These are phyloP conservation scores for Teratosphaeria nubilosa DNA, from an alignment of 2,329 filamentous ascomycete species.

Conservation along the genomic window DNA sequence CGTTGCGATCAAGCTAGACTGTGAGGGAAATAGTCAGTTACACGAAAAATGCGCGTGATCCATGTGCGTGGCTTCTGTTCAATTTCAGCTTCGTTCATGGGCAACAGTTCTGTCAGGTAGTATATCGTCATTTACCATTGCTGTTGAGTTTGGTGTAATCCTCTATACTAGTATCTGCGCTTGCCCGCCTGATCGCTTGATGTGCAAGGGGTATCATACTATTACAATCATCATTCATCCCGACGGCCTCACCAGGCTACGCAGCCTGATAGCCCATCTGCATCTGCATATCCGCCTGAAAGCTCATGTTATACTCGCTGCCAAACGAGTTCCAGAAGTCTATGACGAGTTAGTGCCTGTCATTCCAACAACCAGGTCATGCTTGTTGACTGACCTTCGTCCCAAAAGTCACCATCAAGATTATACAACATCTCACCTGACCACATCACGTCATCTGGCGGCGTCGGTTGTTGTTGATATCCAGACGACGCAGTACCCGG, in stretches of 20 bases:
- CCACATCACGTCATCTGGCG: conserved; percentile 14
- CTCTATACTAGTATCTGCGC: background rate
- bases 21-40: no score
- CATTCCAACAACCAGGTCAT: conserved; percentile 4
- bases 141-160: background rate
- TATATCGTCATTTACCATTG: background rate
- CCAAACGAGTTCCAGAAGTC: conserved; percentile 3
- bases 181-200: background rate
- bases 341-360: background rate
- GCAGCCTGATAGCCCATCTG: background rate
- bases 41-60: no score
- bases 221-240: background rate
- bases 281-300: background rate
- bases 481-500: background rate
- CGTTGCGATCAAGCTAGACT: no score
- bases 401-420: conserved; percentile 12
- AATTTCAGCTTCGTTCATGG: no score
- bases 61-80: no score
- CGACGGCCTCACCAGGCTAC: background rate
- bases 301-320: background rate
- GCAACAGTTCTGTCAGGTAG: no score
- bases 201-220: conserved; percentile 4
- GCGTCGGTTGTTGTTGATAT: conserved; percentile 11
- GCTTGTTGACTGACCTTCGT: conserved; percentile 9
- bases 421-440: conserved; percentile 20